Percentiles rank a stretch among this genome's conserved stretches.
These are phyloP conservation scores for Aspergillus proliferans DNA, from an alignment of 2,329 filamentous ascomycete species.

Conservation along the genomic window DNA sequence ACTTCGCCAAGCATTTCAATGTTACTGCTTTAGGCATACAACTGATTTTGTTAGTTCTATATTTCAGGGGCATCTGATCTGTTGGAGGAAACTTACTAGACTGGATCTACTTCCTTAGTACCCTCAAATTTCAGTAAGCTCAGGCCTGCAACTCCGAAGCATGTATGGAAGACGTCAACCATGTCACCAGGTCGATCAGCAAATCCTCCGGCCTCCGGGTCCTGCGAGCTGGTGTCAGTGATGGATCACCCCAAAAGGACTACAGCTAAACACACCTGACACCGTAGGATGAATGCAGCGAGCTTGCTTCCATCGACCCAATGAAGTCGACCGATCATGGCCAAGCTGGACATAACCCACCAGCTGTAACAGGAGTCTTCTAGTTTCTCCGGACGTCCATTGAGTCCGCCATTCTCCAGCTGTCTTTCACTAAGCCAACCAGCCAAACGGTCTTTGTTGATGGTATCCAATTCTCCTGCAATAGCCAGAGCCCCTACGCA, in stretches of 20 bases:
- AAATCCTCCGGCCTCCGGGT: slow-evolving; percentile 74
- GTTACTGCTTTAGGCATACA: slow-evolving; percentile 68
- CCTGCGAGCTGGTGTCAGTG: slow-evolving; percentile 39
- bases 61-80: background rate
- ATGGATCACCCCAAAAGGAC: background rate
- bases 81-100: slow-evolving; percentile 58
- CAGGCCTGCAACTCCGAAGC: slow-evolving; percentile 81
- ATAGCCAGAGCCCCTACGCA: slow-evolving; percentile 85
- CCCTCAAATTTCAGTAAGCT: slow-evolving; percentile 75
- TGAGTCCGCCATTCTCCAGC: slow-evolving; percentile 77
- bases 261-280: slow-evolving; percentile 52
- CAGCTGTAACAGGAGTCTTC: slow-evolving; percentile 98
- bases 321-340: slow-evolving; percentile 78
- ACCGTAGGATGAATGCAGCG: slow-evolving; percentile 73
- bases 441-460: slow-evolving; percentile 74
- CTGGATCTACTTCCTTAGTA: slow-evolving; percentile 73
- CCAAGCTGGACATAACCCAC: slow-evolving; percentile 92
- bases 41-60: slow-evolving; percentile 29
- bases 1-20: slow-evolving; percentile 50
- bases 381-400: slow-evolving; percentile 88
- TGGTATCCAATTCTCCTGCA: slow-evolving; percentile 70
- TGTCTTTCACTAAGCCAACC: slow-evolving; percentile 93
- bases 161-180: slow-evolving; percentile 96
- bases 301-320: slow-evolving; percentile 88
- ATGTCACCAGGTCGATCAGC: slow-evolving; percentile 87